phyloP scores from a whole-genome alignment of 495 filamentous ascomycete species.

The Elasticomyces elasticus region DNA sequence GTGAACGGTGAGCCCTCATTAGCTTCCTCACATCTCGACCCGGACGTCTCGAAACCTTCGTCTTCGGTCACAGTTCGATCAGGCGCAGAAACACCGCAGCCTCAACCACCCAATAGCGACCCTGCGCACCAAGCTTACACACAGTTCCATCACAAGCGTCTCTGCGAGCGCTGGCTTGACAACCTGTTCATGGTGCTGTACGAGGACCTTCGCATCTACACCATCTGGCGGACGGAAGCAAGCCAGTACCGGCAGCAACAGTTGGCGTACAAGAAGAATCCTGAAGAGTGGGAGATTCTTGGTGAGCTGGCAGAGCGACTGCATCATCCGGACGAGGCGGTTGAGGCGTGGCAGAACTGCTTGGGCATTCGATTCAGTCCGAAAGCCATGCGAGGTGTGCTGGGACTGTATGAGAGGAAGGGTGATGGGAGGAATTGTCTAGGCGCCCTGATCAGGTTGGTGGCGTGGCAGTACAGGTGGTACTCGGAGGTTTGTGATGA shows the following conservation, averaged over 20 bases:
- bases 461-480: conserved; percentile 98
- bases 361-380: conserved; percentile 75
- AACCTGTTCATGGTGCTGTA: conserved; percentile 99
- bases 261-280: conserved; percentile 86
- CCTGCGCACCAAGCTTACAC: conserved; percentile 45
- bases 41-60: conserved; percentile 37
- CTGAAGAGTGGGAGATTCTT: conserved; percentile 96
- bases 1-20: conserved; percentile 23
- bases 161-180: conserved; percentile 96
- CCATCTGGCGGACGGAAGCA: conserved; percentile 97
- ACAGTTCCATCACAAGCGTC: conserved; percentile 84
- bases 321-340: conserved; percentile 78
- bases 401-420: conserved; percentile 64
- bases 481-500: conserved; percentile 72
- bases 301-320: conserved; percentile 85
- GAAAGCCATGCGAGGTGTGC: conserved; percentile 74
- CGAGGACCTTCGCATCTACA: conserved; percentile 95
- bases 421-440: conserved; percentile 67
- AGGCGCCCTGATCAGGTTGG: conserved; percentile 69
- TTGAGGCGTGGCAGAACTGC: conserved; percentile 84
- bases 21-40: conserved; percentile 58
- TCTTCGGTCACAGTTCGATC: conserved; percentile 19
- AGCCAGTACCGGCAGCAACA: conserved; percentile 81
- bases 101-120: conserved; percentile 23
- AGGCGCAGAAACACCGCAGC: conserved; percentile 12